These are phyloP conservation scores for Scalesia atractyloides DNA, from an alignment of 129 eudicot species.

Conservation along the genomic window DNA sequence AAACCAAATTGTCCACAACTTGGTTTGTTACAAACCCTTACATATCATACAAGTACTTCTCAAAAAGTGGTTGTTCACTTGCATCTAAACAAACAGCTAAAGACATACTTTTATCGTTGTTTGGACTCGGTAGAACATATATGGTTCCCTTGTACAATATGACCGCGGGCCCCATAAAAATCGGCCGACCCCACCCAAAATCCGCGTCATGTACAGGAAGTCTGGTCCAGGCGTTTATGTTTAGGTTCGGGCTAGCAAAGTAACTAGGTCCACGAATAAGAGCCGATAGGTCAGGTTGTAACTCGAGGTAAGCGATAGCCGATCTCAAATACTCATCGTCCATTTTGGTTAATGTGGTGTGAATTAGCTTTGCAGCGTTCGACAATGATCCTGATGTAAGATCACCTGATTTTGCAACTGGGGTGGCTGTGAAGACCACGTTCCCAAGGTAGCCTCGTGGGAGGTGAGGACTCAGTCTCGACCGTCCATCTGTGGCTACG, in stretches of 20 bases:
- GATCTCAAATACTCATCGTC: conserved; percentile 63
- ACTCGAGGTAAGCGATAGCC: conserved; percentile 54
- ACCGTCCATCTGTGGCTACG: conserved; percentile 65
- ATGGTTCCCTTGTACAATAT: conserved; percentile 56
- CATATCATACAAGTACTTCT: conserved; percentile 50
- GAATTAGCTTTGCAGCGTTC: conserved; percentile 47
- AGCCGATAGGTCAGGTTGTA: conserved; percentile 45
- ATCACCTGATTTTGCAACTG: conserved; percentile 40
- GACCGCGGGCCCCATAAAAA: conserved; percentile 55
- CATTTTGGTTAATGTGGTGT: conserved; percentile 45
- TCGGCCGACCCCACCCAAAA: conserved; percentile 76
- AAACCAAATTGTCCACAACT: conserved; percentile 20
- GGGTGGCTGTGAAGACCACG: conserved; percentile 58
- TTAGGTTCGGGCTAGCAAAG: conserved; percentile 62
- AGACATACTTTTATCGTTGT: conserved; percentile 49
- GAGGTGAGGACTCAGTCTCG: conserved; percentile 52
- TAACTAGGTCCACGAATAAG: conserved; percentile 56
- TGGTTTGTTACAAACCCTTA: conserved; percentile 21
- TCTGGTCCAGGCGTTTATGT: conserved; percentile 57
- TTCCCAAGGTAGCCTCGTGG: conserved; percentile 73
- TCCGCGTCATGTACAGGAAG: conserved; percentile 66
- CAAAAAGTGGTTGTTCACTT: conserved; percentile 44
- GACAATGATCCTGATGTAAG: conserved; percentile 45
- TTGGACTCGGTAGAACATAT: conserved; percentile 50
- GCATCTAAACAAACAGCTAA: conserved; percentile 51